Conservation (phyloP, 495 filamentous ascomycete genomes). For the Podospora conica region DNA sequence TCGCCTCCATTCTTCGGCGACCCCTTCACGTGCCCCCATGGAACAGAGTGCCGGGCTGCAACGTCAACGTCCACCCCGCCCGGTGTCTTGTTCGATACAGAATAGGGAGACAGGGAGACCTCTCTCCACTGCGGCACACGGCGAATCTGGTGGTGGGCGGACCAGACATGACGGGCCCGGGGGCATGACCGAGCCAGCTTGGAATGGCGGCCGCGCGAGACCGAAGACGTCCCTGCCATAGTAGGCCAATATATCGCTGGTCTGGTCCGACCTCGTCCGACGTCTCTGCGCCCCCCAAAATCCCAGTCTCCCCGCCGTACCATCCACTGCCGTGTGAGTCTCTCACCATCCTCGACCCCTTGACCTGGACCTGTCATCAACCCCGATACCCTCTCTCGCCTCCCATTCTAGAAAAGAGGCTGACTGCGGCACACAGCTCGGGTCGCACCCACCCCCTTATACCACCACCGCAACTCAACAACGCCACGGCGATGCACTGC, state of each 20-base stretch:
- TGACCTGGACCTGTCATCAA: neutral
- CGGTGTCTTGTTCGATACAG: neutral
- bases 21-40: constrained; percentile 11
- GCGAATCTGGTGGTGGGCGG: neutral
- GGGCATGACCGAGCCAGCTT: constrained; percentile 2
- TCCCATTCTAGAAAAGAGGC: constrained; percentile 1
- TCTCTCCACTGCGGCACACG: constrained; percentile 7
- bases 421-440: constrained; percentile 2
- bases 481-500: constrained; percentile 21
- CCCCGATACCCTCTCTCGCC: constrained; percentile 10
- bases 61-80: neutral
- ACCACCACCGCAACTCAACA: constrained; percentile 6
- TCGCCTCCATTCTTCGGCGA: constrained; percentile 14
- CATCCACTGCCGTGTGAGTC: neutral
- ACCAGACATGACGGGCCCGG: neutral
- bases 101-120: neutral
- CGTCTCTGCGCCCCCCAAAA: constrained; percentile 19
- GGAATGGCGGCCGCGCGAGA: constrained; percentile 11
- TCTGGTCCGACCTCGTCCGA: constrained; percentile 19
- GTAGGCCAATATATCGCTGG: constrained; percentile 21
- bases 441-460: constrained; percentile 4
- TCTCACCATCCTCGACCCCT: neutral
- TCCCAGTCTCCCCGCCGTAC: constrained; percentile 7
- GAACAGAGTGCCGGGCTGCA: neutral
- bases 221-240: constrained; percentile 8